phyloP scores from a whole-genome alignment of 1,284 basidiomycete species.

The Phlebopus sp. region DNA sequence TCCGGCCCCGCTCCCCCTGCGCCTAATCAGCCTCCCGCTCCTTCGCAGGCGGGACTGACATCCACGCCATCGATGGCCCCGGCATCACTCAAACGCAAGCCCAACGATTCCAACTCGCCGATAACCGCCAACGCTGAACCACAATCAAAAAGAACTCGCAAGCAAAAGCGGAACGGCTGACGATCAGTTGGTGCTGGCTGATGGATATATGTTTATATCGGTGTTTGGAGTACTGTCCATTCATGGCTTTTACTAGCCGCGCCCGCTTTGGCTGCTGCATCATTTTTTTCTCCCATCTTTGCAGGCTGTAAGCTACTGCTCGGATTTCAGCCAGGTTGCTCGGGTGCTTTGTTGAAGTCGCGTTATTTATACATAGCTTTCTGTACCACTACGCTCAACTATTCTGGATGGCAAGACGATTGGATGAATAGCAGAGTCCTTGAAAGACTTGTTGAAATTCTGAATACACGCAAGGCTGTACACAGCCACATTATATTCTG shows the following conservation, averaged over 20 bases:
- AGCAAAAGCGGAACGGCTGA: slow-evolving; percentile 36
- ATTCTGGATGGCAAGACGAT: slow-evolving; percentile 18
- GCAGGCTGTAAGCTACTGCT: slow-evolving; percentile 25
- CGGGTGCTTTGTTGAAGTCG: slow-evolving; percentile 20
- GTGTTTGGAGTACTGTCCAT: slow-evolving; percentile 29
- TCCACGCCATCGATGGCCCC: slow-evolving; percentile 51
- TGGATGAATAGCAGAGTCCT: background rate
- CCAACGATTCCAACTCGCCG: slow-evolving; percentile 51
- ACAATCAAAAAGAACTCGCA: slow-evolving; percentile 49
- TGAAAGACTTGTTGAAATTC: no score
- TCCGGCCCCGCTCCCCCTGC: slow-evolving; percentile 41
- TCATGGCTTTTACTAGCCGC: slow-evolving; percentile 18
- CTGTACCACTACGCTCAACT: slow-evolving; percentile 32
- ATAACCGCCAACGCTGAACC: slow-evolving; percentile 45
- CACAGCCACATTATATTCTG: background rate
- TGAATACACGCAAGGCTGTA: no score
- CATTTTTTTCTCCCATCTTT: slow-evolving; percentile 32
- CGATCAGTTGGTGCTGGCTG: slow-evolving; percentile 31
- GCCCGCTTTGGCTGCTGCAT: slow-evolving; percentile 27
- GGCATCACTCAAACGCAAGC: slow-evolving; percentile 65
- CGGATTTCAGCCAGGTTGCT: slow-evolving; percentile 25
- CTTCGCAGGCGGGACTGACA: slow-evolving; percentile 41
- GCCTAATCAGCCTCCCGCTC: slow-evolving; percentile 37
- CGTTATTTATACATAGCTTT: slow-evolving; percentile 36
- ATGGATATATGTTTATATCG: slow-evolving; percentile 22